Evolutionary conservation across 176 grass and related monocot species (phyloP).

Genomic region (Chloris gayana): DNA sequence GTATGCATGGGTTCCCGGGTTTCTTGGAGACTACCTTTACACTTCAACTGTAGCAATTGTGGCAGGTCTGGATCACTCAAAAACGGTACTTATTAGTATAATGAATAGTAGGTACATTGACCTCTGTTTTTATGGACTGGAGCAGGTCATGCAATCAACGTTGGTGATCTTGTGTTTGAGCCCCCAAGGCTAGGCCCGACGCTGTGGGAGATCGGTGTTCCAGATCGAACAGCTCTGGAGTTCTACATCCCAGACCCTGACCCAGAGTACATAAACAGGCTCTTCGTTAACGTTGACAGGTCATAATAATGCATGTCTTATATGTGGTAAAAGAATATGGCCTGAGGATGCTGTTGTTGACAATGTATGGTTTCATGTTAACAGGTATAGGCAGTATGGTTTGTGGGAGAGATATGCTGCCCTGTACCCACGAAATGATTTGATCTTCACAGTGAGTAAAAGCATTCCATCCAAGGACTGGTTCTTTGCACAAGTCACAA

Average conservation of each 20-base stretch:
- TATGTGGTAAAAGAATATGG: neutral
- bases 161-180: conserved; percentile 59
- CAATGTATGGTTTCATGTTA: neutral
- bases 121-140: neutral
- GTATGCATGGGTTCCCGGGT: conserved; percentile 77
- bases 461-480: conserved; percentile 72
- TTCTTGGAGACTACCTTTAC: conserved; percentile 65
- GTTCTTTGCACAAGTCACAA: conserved; percentile 87
- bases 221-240: conserved; percentile 65
- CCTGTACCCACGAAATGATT: conserved; percentile 53
- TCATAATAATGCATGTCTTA: neutral
- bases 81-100: neutral
- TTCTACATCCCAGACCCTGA: conserved; percentile 72
- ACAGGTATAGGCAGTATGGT: conserved; percentile 82
- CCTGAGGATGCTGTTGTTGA: neutral
- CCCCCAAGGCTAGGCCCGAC: conserved; percentile 67
- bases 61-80: conserved; percentile 28
- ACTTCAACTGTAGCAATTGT: conserved; percentile 40
- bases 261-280: conserved; percentile 45
- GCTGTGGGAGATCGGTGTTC: conserved; percentile 79
- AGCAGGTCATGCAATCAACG: conserved; percentile 16
- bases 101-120: neutral
- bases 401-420: conserved; percentile 83
- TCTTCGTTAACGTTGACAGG: conserved; percentile 52
- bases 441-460: conserved; percentile 52